phyloP scores from a whole-genome alignment of 1,284 basidiomycete species.

The Pascua sp. region DNA sequence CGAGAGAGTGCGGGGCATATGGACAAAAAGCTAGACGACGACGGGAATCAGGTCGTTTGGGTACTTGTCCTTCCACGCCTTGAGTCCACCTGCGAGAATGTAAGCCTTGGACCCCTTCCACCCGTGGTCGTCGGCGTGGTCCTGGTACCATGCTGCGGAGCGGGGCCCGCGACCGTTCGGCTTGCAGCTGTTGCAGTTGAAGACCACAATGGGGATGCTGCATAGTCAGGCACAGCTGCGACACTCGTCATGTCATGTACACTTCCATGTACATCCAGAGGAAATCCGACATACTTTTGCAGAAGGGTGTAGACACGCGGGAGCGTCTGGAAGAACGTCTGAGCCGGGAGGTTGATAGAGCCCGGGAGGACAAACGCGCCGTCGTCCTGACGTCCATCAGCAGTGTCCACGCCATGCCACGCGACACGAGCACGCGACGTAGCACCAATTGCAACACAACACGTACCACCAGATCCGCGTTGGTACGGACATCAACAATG shows the following conservation, averaged over 20 bases:
- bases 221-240: no score
- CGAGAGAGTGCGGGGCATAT: no score
- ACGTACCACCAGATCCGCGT: no score
- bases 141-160: conserved; percentile 41
- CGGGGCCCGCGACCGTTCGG: conserved; percentile 35
- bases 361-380: no score
- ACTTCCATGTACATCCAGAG: no score
- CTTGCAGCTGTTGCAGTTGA: conserved; percentile 35
- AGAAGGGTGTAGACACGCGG: conserved; percentile 18
- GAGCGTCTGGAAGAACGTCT: conserved; percentile 31
- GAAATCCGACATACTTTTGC: conserved; percentile 9
- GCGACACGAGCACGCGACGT: no score
- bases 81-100: conserved; percentile 39
- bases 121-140: conserved; percentile 23
- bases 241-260: no score
- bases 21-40: no score
- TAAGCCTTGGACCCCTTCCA: conserved; percentile 15
- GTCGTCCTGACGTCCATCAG: no score
- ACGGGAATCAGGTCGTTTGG: not conserved
- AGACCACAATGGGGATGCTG: conserved; percentile 28
- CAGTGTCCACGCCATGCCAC: no score
- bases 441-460: no score
- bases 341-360: conserved; percentile 36
- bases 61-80: conserved; percentile 14
- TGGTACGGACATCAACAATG: no score